Percentiles rank a stretch among this genome's conserved stretches.
phyloP scores from a whole-genome alignment of 2,329 filamentous ascomycete species.

The Kalmusia sp. region DNA sequence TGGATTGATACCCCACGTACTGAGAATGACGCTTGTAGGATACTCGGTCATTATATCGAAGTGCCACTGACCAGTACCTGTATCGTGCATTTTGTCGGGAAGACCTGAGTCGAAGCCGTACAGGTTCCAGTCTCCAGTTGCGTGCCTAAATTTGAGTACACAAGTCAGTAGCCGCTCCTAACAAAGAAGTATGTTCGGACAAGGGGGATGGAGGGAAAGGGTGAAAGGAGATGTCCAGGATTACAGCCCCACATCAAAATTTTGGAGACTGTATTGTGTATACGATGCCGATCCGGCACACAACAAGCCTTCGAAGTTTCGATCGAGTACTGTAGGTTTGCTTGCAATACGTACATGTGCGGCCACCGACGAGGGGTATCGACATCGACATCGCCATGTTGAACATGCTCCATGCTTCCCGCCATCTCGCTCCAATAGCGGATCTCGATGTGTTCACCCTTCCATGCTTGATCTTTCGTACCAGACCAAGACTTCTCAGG shows the following conservation, averaged over 20 bases:
- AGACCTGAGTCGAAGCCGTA: constrained; percentile 70
- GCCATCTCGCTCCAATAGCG: constrained; percentile 68
- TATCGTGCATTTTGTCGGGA: constrained; percentile 59
- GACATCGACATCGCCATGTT: constrained; percentile 63
- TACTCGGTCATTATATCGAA: constrained; percentile 70
- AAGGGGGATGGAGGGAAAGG: too few relatives aligned
- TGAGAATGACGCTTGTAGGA: constrained; percentile 67
- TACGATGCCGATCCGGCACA: too few relatives aligned
- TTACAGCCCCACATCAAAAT: too few relatives aligned
- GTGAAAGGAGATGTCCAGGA: too few relatives aligned
- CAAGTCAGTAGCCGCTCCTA: too few relatives aligned
- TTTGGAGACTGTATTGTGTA: too few relatives aligned
- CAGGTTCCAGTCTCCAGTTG: constrained; percentile 68
- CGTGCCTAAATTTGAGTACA: too few relatives aligned
- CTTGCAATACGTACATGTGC: constrained; percentile 68
- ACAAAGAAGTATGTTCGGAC: too few relatives aligned
- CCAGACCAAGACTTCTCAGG: constrained; percentile 63
- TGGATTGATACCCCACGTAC: constrained; percentile 71
- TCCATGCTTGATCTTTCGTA: constrained; percentile 64
- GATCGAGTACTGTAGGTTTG: too few relatives aligned
- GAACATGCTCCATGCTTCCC: constrained; percentile 66
- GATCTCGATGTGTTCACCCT: constrained; percentile 67
- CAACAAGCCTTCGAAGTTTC: too few relatives aligned
- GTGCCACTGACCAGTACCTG: constrained; percentile 61
- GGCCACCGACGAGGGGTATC: constrained; percentile 60